Conservation (phyloP, 139 green algal species). For the Coelastrella sp. region DNA sequence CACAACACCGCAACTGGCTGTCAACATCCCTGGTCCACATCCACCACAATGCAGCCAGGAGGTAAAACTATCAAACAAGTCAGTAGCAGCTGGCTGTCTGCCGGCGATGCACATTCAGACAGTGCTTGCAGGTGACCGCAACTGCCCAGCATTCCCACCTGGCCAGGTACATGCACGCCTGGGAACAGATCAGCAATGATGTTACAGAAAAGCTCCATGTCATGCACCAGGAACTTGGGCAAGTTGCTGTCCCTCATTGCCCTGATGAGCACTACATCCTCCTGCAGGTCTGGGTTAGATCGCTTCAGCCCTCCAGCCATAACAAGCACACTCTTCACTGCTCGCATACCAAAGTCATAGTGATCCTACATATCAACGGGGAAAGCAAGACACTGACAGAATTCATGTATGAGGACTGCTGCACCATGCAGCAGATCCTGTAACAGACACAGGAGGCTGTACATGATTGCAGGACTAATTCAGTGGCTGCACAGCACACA, state of each 20-base stretch:
- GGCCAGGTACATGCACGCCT: slow-evolving; percentile 69
- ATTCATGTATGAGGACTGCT: no score
- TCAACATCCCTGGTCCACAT: not conserved
- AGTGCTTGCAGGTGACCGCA: not conserved
- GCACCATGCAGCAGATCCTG: not conserved
- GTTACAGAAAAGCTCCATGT: slow-evolving; percentile 85
- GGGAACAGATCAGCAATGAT: slow-evolving; percentile 93
- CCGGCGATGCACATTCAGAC: not conserved
- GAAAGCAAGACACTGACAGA: not conserved
- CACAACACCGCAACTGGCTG: not conserved
- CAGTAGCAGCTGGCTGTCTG: not conserved
- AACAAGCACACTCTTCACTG: slow-evolving; percentile 89
- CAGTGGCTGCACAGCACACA: not conserved
- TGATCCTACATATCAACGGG: slow-evolving; percentile 54
- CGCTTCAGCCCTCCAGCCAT: slow-evolving; percentile 88
- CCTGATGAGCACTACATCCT: slow-evolving; percentile 76
- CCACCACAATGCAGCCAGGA: not conserved
- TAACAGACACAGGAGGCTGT: not conserved
- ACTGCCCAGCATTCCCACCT: slow-evolving; percentile 37
- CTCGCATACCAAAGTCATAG: slow-evolving; percentile 82
- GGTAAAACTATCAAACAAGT: not conserved
- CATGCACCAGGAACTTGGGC: slow-evolving; percentile 88
- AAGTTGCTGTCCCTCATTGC: slow-evolving; percentile 91
- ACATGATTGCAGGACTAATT: no score
- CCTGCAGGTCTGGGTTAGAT: slow-evolving; percentile 72